These are phyloP conservation scores for Penicillium sp. DNA, from an alignment of 2,329 filamentous ascomycete genomes.

Conservation along the genomic window DNA sequence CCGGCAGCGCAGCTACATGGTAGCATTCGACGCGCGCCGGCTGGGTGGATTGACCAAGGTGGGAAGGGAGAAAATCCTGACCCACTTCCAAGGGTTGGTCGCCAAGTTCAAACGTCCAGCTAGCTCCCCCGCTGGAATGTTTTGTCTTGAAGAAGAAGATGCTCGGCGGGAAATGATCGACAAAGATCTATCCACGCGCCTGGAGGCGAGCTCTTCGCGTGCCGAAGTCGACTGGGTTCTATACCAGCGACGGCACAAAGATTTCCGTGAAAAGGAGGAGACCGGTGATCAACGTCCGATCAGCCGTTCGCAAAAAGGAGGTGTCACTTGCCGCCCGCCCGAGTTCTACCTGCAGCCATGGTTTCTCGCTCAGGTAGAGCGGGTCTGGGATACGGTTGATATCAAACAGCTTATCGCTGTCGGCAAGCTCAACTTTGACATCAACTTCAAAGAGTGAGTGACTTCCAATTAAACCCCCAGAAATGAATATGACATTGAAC, in stretches of 20 bases:
- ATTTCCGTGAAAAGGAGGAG: slow-evolving; percentile 46
- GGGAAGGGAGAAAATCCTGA: slow-evolving; percentile 32
- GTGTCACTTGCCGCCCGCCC: slow-evolving; percentile 45
- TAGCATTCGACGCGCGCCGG: slow-evolving; percentile 46
- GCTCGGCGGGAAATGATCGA: slow-evolving; percentile 49
- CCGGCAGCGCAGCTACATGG: slow-evolving; percentile 54
- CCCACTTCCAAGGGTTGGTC: slow-evolving; percentile 34
- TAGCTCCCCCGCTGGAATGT: slow-evolving; percentile 58
- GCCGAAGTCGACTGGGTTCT: slow-evolving; percentile 28
- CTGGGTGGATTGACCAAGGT: slow-evolving; percentile 17
- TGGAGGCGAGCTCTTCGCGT: slow-evolving; percentile 18
- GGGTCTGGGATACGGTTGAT: slow-evolving; percentile 63
- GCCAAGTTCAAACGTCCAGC: slow-evolving; percentile 48
- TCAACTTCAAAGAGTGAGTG: slow-evolving; percentile 51
- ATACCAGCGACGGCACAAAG: slow-evolving; percentile 56
- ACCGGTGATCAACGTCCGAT: slow-evolving; percentile 54
- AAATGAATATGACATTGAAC: background rate
- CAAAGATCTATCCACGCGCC: slow-evolving; percentile 41
- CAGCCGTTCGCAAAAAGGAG: slow-evolving; percentile 55
- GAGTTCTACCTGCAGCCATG: slow-evolving; percentile 53
- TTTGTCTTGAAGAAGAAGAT: slow-evolving; percentile 55
- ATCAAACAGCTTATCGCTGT: slow-evolving; percentile 53
- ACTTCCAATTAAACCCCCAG: background rate
- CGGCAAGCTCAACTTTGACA: slow-evolving; percentile 48
- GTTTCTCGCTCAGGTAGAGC: slow-evolving; percentile 48